Base-by-base conservation (phyloP, 352 stramenopile species). In the Phytopythium chamaehyphon region DNA sequence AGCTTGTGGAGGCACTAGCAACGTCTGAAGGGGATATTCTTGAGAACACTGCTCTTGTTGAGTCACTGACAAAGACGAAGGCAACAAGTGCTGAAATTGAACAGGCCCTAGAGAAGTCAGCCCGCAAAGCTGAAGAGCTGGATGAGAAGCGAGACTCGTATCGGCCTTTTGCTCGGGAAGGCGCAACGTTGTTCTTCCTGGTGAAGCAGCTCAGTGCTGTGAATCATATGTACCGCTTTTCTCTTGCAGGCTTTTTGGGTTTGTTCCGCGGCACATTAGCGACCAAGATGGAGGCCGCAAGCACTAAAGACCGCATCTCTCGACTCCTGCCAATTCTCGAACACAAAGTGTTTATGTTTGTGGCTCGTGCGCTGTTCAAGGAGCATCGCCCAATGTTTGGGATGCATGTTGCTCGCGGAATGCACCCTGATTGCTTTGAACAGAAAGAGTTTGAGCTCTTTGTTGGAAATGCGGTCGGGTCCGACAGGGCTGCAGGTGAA, bases 161-260 rank as follows among this genome's bases (percentile, higher is more conserved):
- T 57, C 68, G 77, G 0, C 74, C 78, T 4, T 97, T 98, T 52
- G 91, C 95, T 0, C 70, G 79, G 21, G 83, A 94, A 68, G 92
- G 90, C 8, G 83, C 83, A 2, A 88, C 87, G 48, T 65, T 98
- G 21, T 98, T 96, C 69, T 98, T 98, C 78, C 67, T 97, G 19
- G 77, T 98, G 40, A 93, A 95, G 43, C 73, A 92, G 40, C 71
- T 98, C 21, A 83, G 86, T 38, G 72, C 73, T 15, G 71, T 96
- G 7, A 97, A 97, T 69, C 90, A 96, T 67, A 98, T 98, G 93
- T 98, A 98, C 55, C 90, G 96, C 7, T 98, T 98, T 61, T 98
- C 90, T 21, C 73, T 98, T 3, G 80, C 71, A 11, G 88, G 72
- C 16, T 98, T 98, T 52, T 57, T 98, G 7, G 58, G 55, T 12